Evolutionary conservation across 116 monocot species (phyloP).

Genomic region (Zostera marina): DNA sequence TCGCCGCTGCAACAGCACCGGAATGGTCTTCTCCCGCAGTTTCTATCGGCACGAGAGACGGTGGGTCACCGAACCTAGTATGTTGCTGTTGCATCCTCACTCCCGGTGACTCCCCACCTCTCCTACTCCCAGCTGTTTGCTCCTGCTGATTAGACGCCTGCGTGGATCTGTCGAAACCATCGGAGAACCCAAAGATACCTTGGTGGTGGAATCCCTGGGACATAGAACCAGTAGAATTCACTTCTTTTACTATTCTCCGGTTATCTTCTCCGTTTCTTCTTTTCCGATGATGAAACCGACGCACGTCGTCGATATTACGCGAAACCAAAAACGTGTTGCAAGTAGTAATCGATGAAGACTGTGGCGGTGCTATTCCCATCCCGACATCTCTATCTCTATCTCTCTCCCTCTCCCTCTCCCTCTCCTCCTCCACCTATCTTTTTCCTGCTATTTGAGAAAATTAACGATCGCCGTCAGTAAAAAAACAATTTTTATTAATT

Average conservation of each 20-base stretch:
- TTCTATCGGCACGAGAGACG: constrained; percentile 36
- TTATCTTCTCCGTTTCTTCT: neutral
- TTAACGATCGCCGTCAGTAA: too few relatives aligned
- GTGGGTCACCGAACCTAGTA: constrained; percentile 40
- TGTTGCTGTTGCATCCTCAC: constrained; percentile 30
- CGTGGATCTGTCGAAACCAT: constrained; percentile 21
- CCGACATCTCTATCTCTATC: too few relatives aligned
- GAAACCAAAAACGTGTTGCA: neutral
- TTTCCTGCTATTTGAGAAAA: too few relatives aligned
- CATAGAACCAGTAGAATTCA: constrained; percentile 11
- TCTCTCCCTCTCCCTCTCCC: constrained; percentile 16
- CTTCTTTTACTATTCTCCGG: neutral
- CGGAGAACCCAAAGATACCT: constrained; percentile 43
- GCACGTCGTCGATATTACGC: neutral
- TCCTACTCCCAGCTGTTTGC: constrained; percentile 15
- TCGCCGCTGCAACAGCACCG: constrained; percentile 6
- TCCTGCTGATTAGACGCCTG: constrained; percentile 14
- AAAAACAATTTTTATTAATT: too few relatives aligned
- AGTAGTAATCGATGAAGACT: constrained; percentile 7
- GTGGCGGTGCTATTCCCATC: constrained; percentile 53
- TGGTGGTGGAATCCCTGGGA: constrained; percentile 38
- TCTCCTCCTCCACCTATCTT: neutral
- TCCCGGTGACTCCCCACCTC: constrained; percentile 12
- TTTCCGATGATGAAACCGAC: too few relatives aligned
- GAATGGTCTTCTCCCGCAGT: constrained; percentile 35